Conservation (phyloP, 1,139 yeast genomes). For the Candida sp. region DNA sequence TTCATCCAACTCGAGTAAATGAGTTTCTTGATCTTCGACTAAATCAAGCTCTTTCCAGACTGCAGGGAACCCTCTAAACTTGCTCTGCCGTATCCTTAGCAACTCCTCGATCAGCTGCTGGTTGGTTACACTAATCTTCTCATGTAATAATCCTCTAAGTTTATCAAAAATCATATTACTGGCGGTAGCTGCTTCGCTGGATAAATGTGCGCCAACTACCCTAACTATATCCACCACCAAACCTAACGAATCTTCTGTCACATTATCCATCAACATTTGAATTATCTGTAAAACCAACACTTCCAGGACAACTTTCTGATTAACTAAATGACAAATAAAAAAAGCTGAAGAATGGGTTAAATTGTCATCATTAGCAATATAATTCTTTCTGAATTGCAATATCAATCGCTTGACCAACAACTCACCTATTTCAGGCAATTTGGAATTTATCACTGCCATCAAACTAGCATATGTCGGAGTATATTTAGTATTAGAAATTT, state of each 20-base stretch:
- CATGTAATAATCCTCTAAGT: conserved; percentile 59
- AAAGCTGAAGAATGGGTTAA: conserved; percentile 39
- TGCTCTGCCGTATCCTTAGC: conserved; percentile 48
- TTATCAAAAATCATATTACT: conserved; percentile 56
- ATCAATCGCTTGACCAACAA: conserved; percentile 53
- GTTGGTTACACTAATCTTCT: conserved; percentile 38
- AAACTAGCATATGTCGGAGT: conserved; percentile 58
- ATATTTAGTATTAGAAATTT: conserved; percentile 30
- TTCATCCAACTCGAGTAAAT: conserved; percentile 52
- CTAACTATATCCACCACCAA: conserved; percentile 22
- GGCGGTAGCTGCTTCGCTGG: conserved; percentile 19
- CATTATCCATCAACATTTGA: conserved; percentile 51
- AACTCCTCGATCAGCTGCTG: conserved; percentile 51
- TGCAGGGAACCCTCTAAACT: conserved; percentile 39
- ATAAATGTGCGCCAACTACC: conserved; percentile 21
- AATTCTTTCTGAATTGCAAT: conserved; percentile 57
- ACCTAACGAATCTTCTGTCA: conserved; percentile 42
- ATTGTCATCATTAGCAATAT: conserved; percentile 43
- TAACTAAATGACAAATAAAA: conserved; percentile 63
- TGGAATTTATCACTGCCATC: conserved; percentile 59
- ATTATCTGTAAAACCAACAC: conserved; percentile 62
- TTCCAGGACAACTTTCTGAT: conserved; percentile 64
- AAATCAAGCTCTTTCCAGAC: conserved; percentile 50
- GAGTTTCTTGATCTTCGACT: conserved; percentile 62
- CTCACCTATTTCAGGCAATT: conserved; percentile 69